Conservation (phyloP, 495 filamentous ascomycete species). For the Lichenothelia convexa region DNA sequence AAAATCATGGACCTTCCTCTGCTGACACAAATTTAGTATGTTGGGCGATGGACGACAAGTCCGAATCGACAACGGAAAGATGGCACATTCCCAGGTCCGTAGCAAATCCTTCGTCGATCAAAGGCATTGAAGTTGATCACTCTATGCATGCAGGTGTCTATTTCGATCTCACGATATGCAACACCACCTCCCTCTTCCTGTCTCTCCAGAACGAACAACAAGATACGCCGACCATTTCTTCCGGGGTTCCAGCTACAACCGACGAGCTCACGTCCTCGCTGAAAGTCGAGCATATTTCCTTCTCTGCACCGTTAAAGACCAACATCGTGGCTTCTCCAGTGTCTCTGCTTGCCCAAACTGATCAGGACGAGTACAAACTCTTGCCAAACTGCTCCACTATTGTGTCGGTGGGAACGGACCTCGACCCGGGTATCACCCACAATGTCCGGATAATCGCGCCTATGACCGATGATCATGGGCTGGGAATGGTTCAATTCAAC, state of each 20-base stretch:
- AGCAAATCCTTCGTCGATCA: not conserved
- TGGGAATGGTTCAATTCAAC: conserved; percentile 20
- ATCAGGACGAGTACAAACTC: conserved; percentile 22
- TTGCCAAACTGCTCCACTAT: conserved; percentile 16
- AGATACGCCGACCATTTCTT: not conserved
- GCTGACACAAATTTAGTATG: conserved; percentile 11
- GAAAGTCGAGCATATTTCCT: conserved; percentile 6
- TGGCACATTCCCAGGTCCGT: conserved; percentile 20
- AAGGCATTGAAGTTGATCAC: not conserved
- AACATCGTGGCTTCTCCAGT: conserved; percentile 16
- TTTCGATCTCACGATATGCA: conserved; percentile 20
- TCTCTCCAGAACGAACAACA: conserved; percentile 17
- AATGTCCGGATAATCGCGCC: conserved; percentile 21
- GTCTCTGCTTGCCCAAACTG: conserved; percentile 20
- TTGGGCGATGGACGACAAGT: conserved; percentile 20
- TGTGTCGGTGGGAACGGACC: conserved; percentile 14
- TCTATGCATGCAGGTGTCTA: conserved; percentile 17
- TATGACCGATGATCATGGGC: conserved; percentile 17
- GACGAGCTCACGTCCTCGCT: not conserved
- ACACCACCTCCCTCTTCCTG: conserved; percentile 17
- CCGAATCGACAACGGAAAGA: conserved; percentile 20
- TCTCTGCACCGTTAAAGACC: conserved; percentile 11
- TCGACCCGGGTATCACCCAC: conserved; percentile 14
- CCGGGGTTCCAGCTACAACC: not conserved
- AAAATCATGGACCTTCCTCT: not conserved